phyloP scores from a whole-genome alignment of 768 basidiomycete genomes.

The Mycena vitilis region DNA sequence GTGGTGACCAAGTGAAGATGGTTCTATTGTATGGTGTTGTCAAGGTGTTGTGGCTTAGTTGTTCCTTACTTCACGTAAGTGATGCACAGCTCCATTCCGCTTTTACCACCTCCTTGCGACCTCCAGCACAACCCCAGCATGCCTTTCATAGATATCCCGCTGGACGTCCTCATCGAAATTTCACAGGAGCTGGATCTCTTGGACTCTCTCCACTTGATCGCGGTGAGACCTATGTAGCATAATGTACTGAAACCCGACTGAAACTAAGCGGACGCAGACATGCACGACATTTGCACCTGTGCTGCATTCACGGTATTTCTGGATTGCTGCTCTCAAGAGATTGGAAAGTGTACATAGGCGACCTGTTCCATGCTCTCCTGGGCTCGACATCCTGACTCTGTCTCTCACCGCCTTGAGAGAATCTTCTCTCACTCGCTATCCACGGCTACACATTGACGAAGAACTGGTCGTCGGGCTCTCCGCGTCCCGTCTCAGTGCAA shows the following conservation, averaged over 20 bases:
- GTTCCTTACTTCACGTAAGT: too few species aligned
- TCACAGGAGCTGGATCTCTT: slow-evolving; percentile 1
- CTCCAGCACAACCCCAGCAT: not conserved
- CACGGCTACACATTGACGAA: not conserved
- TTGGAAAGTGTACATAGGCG: not conserved
- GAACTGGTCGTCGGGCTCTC: slow-evolving; percentile 2
- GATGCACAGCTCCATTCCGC: too few species aligned
- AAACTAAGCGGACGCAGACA: not conserved
- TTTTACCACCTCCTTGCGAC: too few species aligned
- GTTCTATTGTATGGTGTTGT: too few species aligned
- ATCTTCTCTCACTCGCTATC: not conserved
- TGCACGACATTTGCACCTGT: not conserved
- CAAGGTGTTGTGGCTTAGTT: too few species aligned
- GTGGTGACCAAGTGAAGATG: too few species aligned
- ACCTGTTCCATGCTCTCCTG: not conserved
- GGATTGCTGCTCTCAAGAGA: slow-evolving; percentile 1
- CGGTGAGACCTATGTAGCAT: too few species aligned
- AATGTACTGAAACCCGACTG: too few species aligned
- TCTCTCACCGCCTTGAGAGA: not conserved
- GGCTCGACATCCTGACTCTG: not conserved
- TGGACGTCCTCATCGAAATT: slow-evolving; percentile 7
- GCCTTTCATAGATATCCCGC: not conserved
- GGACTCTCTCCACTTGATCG: slow-evolving; percentile 4
- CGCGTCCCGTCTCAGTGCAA: not conserved
- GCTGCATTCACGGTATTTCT: slow-evolving; percentile 1